Percentiles rank a stretch among this genome's conserved stretches.
Conservation (phyloP, 768 basidiomycete species). For the Pholiota molesta region DNA sequence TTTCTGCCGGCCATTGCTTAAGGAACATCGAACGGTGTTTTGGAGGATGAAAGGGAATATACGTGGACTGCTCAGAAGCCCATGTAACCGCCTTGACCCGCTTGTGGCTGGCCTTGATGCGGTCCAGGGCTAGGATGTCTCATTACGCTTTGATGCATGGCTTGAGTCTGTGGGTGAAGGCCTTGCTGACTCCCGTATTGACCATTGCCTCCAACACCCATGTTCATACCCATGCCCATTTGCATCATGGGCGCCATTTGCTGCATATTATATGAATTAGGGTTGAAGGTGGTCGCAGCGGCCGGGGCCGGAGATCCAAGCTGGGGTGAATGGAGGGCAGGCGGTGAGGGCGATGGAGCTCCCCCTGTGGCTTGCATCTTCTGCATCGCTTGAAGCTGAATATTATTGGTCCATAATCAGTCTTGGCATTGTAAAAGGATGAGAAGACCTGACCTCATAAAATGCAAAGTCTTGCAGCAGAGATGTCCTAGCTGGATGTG, state of each 20-base stretch:
- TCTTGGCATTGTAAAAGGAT: not conserved
- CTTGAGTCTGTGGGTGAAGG: conserved; percentile 52
- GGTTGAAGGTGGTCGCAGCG: conserved; percentile 51
- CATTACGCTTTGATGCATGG: conserved; percentile 89
- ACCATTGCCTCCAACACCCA: conserved; percentile 56
- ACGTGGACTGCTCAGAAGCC: conserved; percentile 13
- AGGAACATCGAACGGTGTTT: not conserved
- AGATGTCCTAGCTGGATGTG: conserved; percentile 91
- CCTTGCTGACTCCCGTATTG: conserved; percentile 47
- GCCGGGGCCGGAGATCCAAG: conserved; percentile 32
- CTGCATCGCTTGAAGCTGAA: conserved; percentile 84
- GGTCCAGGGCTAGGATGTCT: conserved; percentile 76
- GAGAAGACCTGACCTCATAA: conserved; percentile 66
- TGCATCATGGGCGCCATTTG: conserved; percentile 68
- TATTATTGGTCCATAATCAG: not conserved
- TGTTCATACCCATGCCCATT: conserved; percentile 49
- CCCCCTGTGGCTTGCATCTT: conserved; percentile 53
- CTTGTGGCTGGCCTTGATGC: conserved; percentile 29
- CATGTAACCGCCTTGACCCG: conserved; percentile 17
- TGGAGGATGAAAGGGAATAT: not conserved
- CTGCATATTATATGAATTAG: conserved; percentile 58
- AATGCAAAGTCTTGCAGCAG: conserved; percentile 92
- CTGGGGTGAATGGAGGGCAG: conserved; percentile 44
- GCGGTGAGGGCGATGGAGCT: conserved; percentile 41
- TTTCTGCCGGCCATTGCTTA: not conserved